Evolutionary conservation across 768 basidiomycete species (phyloP).

Genomic region (Mrakia frigida): DNA sequence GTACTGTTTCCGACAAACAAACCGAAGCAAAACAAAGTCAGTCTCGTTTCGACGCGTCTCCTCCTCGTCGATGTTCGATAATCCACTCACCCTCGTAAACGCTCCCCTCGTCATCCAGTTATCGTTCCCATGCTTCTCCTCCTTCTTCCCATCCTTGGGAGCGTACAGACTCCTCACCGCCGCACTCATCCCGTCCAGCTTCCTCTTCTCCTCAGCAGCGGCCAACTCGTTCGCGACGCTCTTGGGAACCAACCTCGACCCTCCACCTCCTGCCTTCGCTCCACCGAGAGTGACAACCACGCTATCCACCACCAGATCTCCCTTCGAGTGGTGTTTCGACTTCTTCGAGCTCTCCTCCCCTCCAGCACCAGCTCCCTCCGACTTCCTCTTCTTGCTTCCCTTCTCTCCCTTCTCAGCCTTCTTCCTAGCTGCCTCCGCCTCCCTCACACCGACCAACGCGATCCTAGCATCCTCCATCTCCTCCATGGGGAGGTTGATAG

Average conservation of each 20-base stretch:
- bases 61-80: neutral
- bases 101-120: conserved; percentile 87
- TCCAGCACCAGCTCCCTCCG: conserved; percentile 37
- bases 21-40: neutral
- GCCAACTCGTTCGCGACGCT: conserved; percentile 68
- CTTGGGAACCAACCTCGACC: conserved; percentile 47
- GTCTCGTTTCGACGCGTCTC: neutral
- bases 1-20: neutral
- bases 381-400: conserved; percentile 39
- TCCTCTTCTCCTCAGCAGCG: conserved; percentile 71
- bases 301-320: conserved; percentile 30
- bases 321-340: conserved; percentile 19
- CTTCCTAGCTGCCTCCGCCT: conserved; percentile 31
- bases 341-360: conserved; percentile 34
- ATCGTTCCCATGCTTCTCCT: conserved; percentile 52
- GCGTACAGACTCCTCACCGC: conserved; percentile 78
- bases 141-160: conserved; percentile 53
- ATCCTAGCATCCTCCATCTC: conserved; percentile 47
- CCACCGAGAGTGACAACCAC: conserved; percentile 51
- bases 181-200: conserved; percentile 72
- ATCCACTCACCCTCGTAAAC: conserved; percentile 71
- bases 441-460: conserved; percentile 50
- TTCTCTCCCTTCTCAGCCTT: conserved; percentile 29
- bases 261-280: conserved; percentile 49
- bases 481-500: conserved; percentile 23